Percentiles rank a stretch among this genome's conserved stretches.
Conservation (phyloP, 768 basidiomycete species). For the Kwoniella dendrophila region DNA sequence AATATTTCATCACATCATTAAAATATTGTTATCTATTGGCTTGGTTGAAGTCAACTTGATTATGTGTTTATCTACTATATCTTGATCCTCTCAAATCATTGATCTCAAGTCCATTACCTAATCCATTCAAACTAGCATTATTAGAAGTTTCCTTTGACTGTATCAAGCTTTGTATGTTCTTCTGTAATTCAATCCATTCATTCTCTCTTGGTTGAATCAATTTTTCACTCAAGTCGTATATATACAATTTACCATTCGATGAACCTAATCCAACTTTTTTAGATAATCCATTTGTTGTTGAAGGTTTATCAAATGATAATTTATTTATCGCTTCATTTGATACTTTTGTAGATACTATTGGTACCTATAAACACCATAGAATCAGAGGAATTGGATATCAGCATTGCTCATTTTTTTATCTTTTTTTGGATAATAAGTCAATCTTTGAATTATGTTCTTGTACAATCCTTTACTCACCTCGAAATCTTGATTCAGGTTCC, state of each 20-base stretch:
- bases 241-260: slow-evolving; percentile 86
- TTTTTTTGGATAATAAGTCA: neutral
- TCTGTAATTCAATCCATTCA: slow-evolving; percentile 93
- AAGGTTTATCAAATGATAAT: slow-evolving; percentile 89
- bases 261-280: slow-evolving; percentile 86
- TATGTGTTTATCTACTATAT: neutral
- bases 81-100: neutral
- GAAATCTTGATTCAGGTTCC: slow-evolving; percentile 96
- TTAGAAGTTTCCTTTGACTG: slow-evolving; percentile 9
- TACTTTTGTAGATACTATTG: slow-evolving; percentile 79
- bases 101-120: neutral
- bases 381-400: too few relatives aligned
- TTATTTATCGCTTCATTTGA: slow-evolving; percentile 88
- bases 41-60: neutral
- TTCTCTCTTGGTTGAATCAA: slow-evolving; percentile 75
- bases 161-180: slow-evolving; percentile 71
- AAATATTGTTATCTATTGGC: too few relatives aligned
- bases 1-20: slow-evolving; percentile 5
- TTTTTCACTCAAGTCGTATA: slow-evolving; percentile 94
- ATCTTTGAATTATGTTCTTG: neutral
- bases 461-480: slow-evolving; percentile 67
- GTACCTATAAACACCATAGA: slow-evolving; percentile 65
- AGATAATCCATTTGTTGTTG: slow-evolving; percentile 63
- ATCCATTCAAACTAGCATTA: neutral
- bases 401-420: too few relatives aligned